Percentiles rank a stretch among this genome's conserved stretches.
These are phyloP conservation scores for Avena atlantica DNA, from an alignment of 176 grass and related monocot species.

Conservation along the genomic window DNA sequence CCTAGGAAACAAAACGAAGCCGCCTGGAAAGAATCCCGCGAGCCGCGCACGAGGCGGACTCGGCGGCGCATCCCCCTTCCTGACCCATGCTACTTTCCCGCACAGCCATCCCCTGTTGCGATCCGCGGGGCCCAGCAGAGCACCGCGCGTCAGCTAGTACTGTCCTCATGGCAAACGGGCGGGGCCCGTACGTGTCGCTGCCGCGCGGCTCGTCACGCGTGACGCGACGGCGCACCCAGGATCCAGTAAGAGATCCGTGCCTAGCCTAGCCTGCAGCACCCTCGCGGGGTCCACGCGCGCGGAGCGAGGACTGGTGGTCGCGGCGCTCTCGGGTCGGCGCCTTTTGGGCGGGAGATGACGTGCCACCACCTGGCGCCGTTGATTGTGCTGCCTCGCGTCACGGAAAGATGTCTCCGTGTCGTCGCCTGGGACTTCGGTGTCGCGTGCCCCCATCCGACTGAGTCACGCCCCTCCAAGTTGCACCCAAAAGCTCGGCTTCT, in stretches of 20 bases:
- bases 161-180: background rate
- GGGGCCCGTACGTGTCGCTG: background rate
- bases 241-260: background rate
- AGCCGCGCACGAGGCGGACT: background rate
- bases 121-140: background rate
- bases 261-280: background rate
- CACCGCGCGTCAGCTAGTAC: background rate
- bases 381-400: background rate
- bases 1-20: background rate
- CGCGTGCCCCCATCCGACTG: background rate
- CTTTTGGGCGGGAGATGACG: background rate
- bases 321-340: background rate
- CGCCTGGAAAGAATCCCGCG: background rate
- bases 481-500: background rate
- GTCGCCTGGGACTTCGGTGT: background rate
- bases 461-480: background rate
- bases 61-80: constrained; percentile 1
- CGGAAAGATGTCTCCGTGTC: background rate
- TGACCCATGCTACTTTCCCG: background rate
- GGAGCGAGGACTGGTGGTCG: constrained; percentile 26
- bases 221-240: constrained; percentile 13
- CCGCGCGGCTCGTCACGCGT: background rate
- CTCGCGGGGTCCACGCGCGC: background rate
- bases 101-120: background rate
- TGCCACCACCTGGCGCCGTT: background rate